These are phyloP conservation scores for Yamadazyma akitaensis DNA, from an alignment of 805 yeast genomes.

Conservation along the genomic window DNA sequence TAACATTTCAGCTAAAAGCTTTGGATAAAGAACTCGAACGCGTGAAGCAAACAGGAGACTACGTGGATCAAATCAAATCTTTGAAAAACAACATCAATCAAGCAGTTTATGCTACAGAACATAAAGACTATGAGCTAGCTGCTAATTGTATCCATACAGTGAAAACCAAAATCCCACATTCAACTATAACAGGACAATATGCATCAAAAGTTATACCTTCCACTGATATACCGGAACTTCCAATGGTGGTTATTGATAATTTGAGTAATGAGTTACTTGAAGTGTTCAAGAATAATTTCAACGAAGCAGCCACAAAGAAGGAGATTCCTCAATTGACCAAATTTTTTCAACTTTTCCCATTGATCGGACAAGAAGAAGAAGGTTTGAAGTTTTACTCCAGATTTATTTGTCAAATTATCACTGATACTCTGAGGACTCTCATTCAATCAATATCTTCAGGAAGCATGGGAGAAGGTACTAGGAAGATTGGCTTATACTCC, in stretches of 20 bases:
- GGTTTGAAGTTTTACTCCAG: slow-evolving; percentile 82
- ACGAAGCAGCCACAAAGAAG: slow-evolving; percentile 60
- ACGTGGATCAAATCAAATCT: slow-evolving; percentile 63
- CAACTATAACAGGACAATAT: slow-evolving; percentile 57
- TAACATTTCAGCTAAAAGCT: slow-evolving; percentile 66
- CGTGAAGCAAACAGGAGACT: slow-evolving; percentile 58
- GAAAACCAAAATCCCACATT: slow-evolving; percentile 46
- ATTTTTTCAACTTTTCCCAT: slow-evolving; percentile 83
- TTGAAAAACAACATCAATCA: slow-evolving; percentile 63
- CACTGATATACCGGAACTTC: slow-evolving; percentile 77
- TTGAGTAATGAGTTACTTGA: slow-evolving; percentile 60
- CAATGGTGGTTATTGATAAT: slow-evolving; percentile 49
- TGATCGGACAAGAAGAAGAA: slow-evolving; percentile 64
- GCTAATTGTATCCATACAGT: slow-evolving; percentile 57
- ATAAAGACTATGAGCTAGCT: slow-evolving; percentile 71
- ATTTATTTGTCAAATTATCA: slow-evolving; percentile 81
- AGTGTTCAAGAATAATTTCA: slow-evolving; percentile 61
- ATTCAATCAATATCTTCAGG: slow-evolving; percentile 40
- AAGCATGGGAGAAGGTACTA: slow-evolving; percentile 17
- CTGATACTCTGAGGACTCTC: slow-evolving; percentile 70
- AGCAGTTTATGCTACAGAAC: slow-evolving; percentile 65
- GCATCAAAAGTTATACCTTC: slow-evolving; percentile 84
- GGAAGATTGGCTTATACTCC: slow-evolving; percentile 52
- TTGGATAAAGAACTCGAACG: slow-evolving; percentile 68
- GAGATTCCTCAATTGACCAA: slow-evolving; percentile 71